Percentiles rank a stretch among this genome's conserved stretches.
Conservation (phyloP, 1,284 basidiomycete species). For the Trichosporon faecale region DNA sequence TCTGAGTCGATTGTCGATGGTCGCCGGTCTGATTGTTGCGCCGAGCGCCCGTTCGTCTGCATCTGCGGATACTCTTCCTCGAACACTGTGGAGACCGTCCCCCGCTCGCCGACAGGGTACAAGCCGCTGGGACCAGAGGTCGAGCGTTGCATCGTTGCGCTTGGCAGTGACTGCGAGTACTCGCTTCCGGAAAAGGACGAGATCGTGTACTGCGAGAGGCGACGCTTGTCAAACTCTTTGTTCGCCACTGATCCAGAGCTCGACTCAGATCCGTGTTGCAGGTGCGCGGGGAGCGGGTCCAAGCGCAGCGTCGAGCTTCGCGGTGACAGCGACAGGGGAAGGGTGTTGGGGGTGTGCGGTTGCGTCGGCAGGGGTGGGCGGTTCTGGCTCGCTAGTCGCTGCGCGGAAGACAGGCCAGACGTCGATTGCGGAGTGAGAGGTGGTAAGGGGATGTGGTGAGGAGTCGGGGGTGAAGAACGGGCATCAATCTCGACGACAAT, state of each 20-base stretch:
- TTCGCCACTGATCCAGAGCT: background rate
- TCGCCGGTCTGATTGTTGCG: background rate
- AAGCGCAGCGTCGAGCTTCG: constrained; percentile 4
- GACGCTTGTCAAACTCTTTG: background rate
- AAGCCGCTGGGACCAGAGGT: background rate
- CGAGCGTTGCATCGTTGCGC: background rate
- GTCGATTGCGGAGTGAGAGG: constrained; percentile 8
- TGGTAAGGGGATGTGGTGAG: background rate
- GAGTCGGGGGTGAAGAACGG: background rate
- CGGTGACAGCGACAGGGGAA: constrained; percentile 3
- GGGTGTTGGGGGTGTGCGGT: background rate
- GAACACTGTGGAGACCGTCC: constrained; percentile 19
- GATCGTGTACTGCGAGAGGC: constrained; percentile 3
- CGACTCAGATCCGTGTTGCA: background rate
- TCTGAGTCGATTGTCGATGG: background rate
- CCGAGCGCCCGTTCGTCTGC: background rate
- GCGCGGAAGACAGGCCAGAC: background rate
- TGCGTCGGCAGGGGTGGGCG: background rate
- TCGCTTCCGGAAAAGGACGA: constrained; percentile 5
- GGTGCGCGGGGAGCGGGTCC: background rate
- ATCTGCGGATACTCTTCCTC: constrained; percentile 15
- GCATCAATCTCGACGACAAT: constrained; percentile 1
- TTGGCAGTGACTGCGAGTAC: background rate
- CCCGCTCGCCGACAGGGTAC: constrained; percentile 6
- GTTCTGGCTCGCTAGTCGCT: background rate